Conservation (phyloP, 345 rosid genomes). For the Eucalyptus urophylla region DNA sequence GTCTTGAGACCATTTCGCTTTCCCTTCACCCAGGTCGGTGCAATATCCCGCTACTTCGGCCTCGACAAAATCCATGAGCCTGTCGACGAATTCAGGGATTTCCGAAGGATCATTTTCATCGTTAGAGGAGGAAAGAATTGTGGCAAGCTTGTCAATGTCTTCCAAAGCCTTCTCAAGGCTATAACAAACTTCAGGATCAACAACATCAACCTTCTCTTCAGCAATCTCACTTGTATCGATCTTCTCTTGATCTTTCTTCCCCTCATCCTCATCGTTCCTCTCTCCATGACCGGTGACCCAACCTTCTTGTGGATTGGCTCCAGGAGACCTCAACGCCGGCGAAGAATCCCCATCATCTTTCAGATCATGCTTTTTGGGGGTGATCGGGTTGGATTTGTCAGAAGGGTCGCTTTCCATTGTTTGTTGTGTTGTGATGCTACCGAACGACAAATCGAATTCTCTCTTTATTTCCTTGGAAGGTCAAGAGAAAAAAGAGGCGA, state of each 20-base stretch:
- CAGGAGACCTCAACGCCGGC: background rate
- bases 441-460: background rate
- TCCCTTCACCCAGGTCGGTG: constrained; percentile 21
- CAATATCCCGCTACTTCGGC: constrained; percentile 16
- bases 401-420: background rate
- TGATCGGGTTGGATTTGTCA: background rate
- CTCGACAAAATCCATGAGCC: constrained; percentile 53
- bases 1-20: constrained; percentile 13
- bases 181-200: background rate
- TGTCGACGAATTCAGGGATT: constrained; percentile 38
- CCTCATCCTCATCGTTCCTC: background rate
- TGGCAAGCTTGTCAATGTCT: constrained; percentile 38
- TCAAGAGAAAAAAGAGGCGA: background rate
- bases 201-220: background rate
- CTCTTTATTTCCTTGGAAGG: background rate
- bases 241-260: background rate
- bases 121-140: constrained; percentile 1
- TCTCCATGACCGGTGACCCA: background rate
- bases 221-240: background rate
- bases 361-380: background rate
- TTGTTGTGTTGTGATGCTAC: background rate
- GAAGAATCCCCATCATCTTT: background rate
- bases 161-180: constrained; percentile 36
- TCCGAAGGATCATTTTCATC: constrained; percentile 3
- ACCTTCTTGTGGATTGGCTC: background rate